Evolutionary conservation across 2,329 filamentous ascomycete genomes (phyloP), one percentile per base, ranked within the genome.

Genomic region (Fusarium lateritium): DNA sequence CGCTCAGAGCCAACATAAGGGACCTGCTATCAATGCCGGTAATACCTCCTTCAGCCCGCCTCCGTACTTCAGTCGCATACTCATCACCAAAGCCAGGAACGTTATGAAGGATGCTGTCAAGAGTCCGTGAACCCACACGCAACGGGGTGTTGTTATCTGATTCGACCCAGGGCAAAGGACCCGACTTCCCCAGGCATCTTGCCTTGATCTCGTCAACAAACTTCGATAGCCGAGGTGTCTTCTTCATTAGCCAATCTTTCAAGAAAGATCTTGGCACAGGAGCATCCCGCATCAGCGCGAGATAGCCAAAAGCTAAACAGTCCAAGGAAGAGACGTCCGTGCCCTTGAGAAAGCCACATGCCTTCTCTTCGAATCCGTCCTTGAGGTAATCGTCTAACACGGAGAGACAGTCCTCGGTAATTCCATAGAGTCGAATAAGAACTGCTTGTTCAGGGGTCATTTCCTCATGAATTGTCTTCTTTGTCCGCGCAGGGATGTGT

Each of bases 281-380:
- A 9, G 80, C 78, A 54, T 83, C 80, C 22, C 91, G 82, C 83
- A 96, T 92, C 50, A 98, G 81, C 3, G 89, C 86, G 36, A 98
- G 82, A 77, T 97, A 97, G 13, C 91, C 96, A 73, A 93, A 88
- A 1, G 89, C 90, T 46, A 98, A 78, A 76, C 93, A 97, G 78
- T 98, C 94, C 24, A 97, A 65, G 22, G 71, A 79, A 0, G 79
- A 78, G 6, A 76, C 44, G 15, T 62, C 44, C 0, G 64, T 62
- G 2, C 61, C 56, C 3, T 64, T 38, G 47, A 81, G 78, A 66
- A 82, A 81, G 26, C 75, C 67, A n/a, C 81, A 53, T 5, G 50
- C 24, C 45, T 70, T 67, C 22, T 73, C 67, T n/a, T 73, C 69
- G 7, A 71, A 63, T 2, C 58, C 59, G 7, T 50, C 46, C 2